These are phyloP conservation scores for Poteriospumella lacustris DNA, from an alignment of 108 stramenopile genomes.

Conservation along the genomic window DNA sequence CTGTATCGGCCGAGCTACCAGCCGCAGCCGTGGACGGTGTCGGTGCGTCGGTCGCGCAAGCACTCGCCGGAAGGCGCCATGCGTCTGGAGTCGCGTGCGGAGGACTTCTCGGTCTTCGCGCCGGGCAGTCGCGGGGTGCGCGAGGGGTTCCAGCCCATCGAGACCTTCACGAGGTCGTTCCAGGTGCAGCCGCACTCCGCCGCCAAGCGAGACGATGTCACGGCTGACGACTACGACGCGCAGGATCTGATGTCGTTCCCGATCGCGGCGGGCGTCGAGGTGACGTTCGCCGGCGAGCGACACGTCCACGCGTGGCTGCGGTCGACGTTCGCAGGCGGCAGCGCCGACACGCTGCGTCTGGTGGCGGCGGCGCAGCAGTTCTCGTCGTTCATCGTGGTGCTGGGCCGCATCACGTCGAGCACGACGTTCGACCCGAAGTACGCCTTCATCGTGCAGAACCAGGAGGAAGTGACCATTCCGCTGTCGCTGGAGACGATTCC, in stretches of 20 bases:
- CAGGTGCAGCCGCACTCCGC: too few relatives aligned
- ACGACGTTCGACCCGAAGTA: slow-evolving; percentile 66
- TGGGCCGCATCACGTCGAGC: slow-evolving; percentile 64
- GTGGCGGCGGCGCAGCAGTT: slow-evolving; percentile 9
- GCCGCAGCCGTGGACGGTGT: too few relatives aligned
- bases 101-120: too few relatives aligned
- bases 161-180: too few relatives aligned
- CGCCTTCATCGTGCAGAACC: slow-evolving; percentile 75
- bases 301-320: neutral
- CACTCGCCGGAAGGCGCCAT: too few relatives aligned
- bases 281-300: neutral
- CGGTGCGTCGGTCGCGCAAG: too few relatives aligned
- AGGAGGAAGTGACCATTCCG: slow-evolving; percentile 77
- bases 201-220: too few relatives aligned
- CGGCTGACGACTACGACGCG: too few relatives aligned
- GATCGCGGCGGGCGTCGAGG: neutral
- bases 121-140: too few relatives aligned
- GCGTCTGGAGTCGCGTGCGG: too few relatives aligned
- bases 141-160: too few relatives aligned
- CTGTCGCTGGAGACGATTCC: slow-evolving; percentile 68
- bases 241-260: slow-evolving; percentile 14
- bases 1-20: too few relatives aligned
- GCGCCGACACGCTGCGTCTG: neutral
- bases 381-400: neutral
- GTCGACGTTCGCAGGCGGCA: neutral